These are phyloP conservation scores for Sclerospora graminicola DNA, from an alignment of 352 stramenopile species.

Conservation along the genomic window DNA sequence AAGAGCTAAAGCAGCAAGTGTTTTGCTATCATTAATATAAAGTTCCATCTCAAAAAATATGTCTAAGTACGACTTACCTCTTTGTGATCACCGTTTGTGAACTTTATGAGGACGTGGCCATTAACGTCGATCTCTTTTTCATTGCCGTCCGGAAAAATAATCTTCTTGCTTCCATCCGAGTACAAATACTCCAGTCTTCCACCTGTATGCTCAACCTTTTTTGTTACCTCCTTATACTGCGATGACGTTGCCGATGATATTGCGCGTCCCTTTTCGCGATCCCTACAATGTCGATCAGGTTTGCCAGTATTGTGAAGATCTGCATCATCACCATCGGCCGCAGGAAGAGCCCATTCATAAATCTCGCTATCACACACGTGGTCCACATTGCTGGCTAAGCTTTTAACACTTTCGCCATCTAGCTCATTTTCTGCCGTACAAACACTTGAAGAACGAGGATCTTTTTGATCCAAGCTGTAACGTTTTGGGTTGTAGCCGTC, in stretches of 20 bases:
- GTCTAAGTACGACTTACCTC: no score
- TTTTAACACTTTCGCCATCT: neutral
- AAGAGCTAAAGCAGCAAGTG: constrained; percentile 26
- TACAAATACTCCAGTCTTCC: constrained; percentile 55
- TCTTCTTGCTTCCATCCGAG: constrained; percentile 53
- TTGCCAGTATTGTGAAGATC: constrained; percentile 1
- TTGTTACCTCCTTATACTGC: constrained; percentile 12
- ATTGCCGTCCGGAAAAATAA: constrained; percentile 89
- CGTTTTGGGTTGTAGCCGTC: constrained; percentile 25
- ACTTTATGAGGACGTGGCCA: constrained; percentile 85
- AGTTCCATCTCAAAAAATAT: no score
- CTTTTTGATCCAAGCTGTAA: constrained; percentile 21
- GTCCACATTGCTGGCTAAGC: neutral
- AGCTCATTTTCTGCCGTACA: neutral
- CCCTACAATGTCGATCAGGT: neutral
- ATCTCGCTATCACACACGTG: neutral
- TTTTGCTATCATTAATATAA: no score
- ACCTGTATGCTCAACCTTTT: constrained; percentile 41
- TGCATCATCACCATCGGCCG: constrained; percentile 1
- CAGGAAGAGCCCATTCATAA: constrained; percentile 16
- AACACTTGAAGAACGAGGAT: constrained; percentile 5
- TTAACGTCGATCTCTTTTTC: constrained; percentile 87
- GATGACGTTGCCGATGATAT: constrained; percentile 7
- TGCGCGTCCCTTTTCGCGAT: neutral
- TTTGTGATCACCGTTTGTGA: constrained; percentile 95